Evolutionary conservation across 495 filamentous ascomycete genomes (phyloP).

Genomic region (Aspergillus sclerotioniger): DNA sequence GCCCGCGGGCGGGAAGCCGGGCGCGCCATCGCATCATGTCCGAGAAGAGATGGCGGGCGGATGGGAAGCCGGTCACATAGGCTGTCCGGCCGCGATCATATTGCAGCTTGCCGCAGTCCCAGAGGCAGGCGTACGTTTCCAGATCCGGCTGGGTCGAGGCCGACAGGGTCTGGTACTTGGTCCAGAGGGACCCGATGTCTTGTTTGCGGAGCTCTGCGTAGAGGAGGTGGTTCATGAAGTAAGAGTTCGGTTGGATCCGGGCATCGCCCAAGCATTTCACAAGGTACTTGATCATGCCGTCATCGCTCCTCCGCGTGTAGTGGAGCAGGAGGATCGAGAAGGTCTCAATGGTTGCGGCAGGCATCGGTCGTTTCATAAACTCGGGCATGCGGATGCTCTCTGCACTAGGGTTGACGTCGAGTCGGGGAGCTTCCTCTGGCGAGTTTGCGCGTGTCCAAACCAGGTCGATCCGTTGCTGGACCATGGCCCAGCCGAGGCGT

Average conservation of each 20-base stretch:
- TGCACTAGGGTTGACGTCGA: conserved; percentile 18
- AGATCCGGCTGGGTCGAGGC: conserved; percentile 56
- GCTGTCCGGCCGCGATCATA: conserved; percentile 44
- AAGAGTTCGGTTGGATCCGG: conserved; percentile 62
- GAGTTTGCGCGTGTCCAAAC: conserved; percentile 44
- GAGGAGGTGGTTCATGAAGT: conserved; percentile 74
- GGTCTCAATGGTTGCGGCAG: conserved; percentile 69
- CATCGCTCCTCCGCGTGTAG: conserved; percentile 60
- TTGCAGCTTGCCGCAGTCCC: conserved; percentile 55
- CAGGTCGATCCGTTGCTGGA: conserved; percentile 60
- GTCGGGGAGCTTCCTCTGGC: conserved; percentile 15
- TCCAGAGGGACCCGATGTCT: conserved; percentile 50
- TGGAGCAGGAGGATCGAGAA: conserved; percentile 72
- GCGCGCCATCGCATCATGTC: conserved; percentile 59
- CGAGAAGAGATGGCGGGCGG: conserved; percentile 55
- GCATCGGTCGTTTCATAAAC: conserved; percentile 43
- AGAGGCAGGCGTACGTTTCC: conserved; percentile 69
- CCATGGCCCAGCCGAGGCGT: conserved; percentile 72
- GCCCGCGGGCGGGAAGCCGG: conserved; percentile 27
- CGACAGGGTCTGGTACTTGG: conserved; percentile 53
- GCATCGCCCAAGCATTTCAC: conserved; percentile 55
- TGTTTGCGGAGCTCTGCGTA: conserved; percentile 55
- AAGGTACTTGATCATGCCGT: conserved; percentile 54
- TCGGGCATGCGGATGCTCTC: conserved; percentile 28
- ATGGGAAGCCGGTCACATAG: conserved; percentile 36